Base-by-base conservation (phyloP, 2,329 filamentous ascomycete genomes). In the Colletotrichum sp. region DNA sequence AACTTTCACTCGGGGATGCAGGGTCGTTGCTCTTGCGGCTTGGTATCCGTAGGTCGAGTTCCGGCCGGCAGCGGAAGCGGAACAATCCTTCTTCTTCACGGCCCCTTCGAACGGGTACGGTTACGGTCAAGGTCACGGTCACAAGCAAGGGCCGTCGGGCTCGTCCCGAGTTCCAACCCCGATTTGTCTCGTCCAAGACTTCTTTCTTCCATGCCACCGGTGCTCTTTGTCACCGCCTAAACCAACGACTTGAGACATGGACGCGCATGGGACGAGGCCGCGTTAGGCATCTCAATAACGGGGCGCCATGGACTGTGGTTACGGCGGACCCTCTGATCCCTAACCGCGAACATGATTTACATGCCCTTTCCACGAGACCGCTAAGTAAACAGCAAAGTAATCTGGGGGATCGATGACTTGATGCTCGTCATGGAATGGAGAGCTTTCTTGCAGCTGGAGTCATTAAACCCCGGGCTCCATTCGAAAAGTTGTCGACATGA, bases 321-420 rank as follows among this genome's bases (percentile, higher is more conserved):
- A 44, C 16, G 36, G 36, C 36, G 36, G 36, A 44, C 16, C 36
- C 36, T 44, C 36, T 44, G 36, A 44, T 44, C 36, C 36, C 36
- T 44, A 44, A 44, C 10, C 36, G 36, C 16, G 36, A 63, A 12
- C 30, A 64, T 49, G n/a, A 67, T n/a, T 67, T 32, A 21, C n/a
- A 62, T 24, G 26, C n/a, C 32, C 21, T n/a, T 62, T 21, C 32
- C 32, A 62, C 49, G 57, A 59, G n/a, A 26, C 60, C 18, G 36
- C 30, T 24, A 24, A n/a, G 18, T 32, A 21, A 26, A 36, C 18
- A n/a, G 16, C 24, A 5, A 49, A 69, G 18, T n/a, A 30, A 21
- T 39, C 55, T 49, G 24, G 67, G n/a, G 67, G 55, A 39, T 67
- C 18, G 55, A 75, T 75, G 63, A 72, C 44, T 75, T 63, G 57